A percentile compares a stretch with the other conserved stretches of the same genome.
Evolutionary conservation across 2,329 filamentous ascomycete genomes (phyloP).

Genomic region (Fusarium sp.): DNA sequence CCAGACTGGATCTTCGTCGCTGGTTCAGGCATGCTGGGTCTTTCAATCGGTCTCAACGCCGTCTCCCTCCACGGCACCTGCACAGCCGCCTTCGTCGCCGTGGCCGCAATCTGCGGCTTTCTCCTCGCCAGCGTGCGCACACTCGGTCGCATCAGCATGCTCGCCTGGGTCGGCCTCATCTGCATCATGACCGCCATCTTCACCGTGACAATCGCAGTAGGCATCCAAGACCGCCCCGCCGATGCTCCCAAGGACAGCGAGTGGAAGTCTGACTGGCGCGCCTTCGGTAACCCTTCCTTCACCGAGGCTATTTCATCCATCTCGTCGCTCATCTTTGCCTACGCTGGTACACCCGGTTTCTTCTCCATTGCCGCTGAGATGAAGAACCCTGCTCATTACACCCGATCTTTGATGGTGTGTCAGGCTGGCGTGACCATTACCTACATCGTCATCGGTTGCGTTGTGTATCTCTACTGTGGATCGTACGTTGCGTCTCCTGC

Average conservation of each 20-base stretch:
- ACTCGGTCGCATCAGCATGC: constrained; percentile 49
- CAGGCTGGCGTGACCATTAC: constrained; percentile 48
- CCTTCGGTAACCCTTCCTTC: constrained; percentile 49
- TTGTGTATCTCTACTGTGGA: constrained; percentile 61
- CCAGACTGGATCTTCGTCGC: constrained; percentile 37
- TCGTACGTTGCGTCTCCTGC: constrained; percentile 61
- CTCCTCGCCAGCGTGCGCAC: constrained; percentile 51
- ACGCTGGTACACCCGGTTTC: constrained; percentile 52
- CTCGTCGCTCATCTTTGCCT: constrained; percentile 54
- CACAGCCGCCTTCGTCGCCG: constrained; percentile 56
- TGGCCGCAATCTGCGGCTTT: constrained; percentile 49
- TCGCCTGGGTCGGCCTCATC: constrained; percentile 48
- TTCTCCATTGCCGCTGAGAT: constrained; percentile 51
- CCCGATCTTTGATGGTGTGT: constrained; percentile 44
- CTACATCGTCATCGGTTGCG: constrained; percentile 52
- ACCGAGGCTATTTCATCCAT: constrained; percentile 49
- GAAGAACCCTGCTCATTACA: constrained; percentile 48
- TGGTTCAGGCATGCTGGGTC: constrained; percentile 42
- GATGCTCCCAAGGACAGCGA: constrained; percentile 29
- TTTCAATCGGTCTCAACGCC: constrained; percentile 56
- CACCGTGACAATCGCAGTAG: constrained; percentile 41
- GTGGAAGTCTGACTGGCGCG: constrained; percentile 51
- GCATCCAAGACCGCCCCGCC: constrained; percentile 36
- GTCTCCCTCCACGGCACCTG: constrained; percentile 55
- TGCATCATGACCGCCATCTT: constrained; percentile 42